Conservation (phyloP, 2,329 filamentous ascomycete genomes). For the Seiridium unicorne region DNA sequence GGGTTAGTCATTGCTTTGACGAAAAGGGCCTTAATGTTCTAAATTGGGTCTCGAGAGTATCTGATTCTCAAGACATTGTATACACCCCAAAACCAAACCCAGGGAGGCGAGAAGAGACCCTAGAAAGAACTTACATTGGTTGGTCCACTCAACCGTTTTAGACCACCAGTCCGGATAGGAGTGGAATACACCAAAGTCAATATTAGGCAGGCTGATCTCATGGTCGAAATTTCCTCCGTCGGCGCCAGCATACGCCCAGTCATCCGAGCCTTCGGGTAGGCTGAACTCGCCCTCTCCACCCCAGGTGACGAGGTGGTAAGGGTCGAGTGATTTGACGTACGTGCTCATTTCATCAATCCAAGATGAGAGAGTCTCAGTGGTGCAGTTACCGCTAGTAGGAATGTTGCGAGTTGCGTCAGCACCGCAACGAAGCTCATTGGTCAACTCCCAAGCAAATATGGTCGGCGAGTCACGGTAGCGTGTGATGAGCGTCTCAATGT, state of each 20-base stretch:
- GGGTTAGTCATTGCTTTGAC: no score
- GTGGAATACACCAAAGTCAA: constrained; percentile 57
- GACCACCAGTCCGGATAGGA: constrained; percentile 55
- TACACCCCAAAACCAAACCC: no score
- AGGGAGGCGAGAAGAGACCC: no score
- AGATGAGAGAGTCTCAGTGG: constrained; percentile 37
- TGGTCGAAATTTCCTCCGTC: constrained; percentile 54
- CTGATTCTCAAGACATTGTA: no score
- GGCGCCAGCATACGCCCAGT: constrained; percentile 44
- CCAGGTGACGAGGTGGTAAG: constrained; percentile 51
- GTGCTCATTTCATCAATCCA: constrained; percentile 56
- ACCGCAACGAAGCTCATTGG: constrained; percentile 58
- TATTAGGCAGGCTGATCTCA: constrained; percentile 42
- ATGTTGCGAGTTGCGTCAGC: constrained; percentile 45
- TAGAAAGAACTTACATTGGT: constrained; percentile 34
- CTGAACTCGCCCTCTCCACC: constrained; percentile 61
- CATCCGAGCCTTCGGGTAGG: constrained; percentile 28
- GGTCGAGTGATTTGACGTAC: constrained; percentile 51
- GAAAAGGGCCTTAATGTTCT: no score
- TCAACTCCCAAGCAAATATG: constrained; percentile 67
- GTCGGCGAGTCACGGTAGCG: constrained; percentile 58
- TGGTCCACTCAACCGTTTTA: constrained; percentile 50
- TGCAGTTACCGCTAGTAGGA: constrained; percentile 37
- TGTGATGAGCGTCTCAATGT: constrained; percentile 57
- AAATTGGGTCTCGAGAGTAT: no score